Percentiles rank a stretch among this genome's conserved stretches.
Evolutionary conservation across 345 rosid species (phyloP).

Genomic region (Eucalyptus grandis): DNA sequence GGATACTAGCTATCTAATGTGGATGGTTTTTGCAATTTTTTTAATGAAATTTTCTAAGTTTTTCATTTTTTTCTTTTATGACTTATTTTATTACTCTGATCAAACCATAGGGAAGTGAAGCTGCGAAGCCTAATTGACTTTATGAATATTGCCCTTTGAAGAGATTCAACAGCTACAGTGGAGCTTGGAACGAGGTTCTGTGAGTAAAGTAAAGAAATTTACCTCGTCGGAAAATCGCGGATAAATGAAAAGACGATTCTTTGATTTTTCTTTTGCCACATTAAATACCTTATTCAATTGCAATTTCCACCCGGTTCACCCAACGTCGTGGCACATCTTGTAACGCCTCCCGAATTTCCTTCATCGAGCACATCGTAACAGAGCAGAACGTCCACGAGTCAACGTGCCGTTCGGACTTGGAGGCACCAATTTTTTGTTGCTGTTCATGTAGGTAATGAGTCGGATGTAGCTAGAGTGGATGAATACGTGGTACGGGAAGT

Average conservation of each 20-base stretch:
- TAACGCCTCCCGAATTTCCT: background rate
- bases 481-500: background rate
- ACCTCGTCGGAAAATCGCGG: background rate
- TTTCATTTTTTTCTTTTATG: background rate
- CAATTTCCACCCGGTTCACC: background rate
- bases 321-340: background rate
- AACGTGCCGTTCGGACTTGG: background rate
- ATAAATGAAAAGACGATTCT: background rate
- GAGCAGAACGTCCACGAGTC: background rate
- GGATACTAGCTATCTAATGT: rapidly evolving
- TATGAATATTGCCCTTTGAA: background rate
- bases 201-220: background rate
- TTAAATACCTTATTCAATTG: background rate
- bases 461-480: background rate
- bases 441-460: background rate
- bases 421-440: too few relatives aligned
- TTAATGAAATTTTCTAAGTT: background rate
- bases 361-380: background rate
- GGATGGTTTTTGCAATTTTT: background rate
- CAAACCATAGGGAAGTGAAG: background rate
- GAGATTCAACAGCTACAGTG: background rate
- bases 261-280: background rate
- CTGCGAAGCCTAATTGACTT: background rate
- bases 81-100: background rate
- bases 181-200: background rate